Conservation (phyloP, 345 rosid species). For the Heritiera littoralis region DNA sequence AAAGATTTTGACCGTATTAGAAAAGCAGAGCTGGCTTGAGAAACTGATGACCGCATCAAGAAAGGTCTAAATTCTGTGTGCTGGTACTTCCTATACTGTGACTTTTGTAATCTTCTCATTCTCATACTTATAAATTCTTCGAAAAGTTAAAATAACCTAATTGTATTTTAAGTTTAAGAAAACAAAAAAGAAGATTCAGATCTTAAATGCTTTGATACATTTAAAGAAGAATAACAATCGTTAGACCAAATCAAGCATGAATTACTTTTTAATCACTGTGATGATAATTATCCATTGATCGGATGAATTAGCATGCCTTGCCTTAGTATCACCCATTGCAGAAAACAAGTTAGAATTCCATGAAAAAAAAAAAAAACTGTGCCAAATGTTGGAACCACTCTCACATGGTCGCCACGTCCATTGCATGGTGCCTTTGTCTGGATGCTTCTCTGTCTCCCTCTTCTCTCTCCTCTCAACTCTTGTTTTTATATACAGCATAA, state of each 20-base stretch:
- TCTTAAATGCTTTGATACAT: neutral
- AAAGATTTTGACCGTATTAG: neutral
- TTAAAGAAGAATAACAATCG: neutral
- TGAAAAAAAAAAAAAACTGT: neutral
- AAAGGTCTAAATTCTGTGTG: neutral
- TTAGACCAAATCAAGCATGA: neutral
- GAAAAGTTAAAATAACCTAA: too few relatives aligned
- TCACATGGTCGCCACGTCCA: neutral
- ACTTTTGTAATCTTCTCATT: neutral
- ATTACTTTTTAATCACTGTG: neutral
- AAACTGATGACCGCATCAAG: neutral
- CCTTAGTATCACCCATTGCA: neutral
- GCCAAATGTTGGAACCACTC: conserved; percentile 8
- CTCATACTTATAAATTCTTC: neutral
- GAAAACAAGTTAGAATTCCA: neutral
- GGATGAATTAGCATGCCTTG: neutral
- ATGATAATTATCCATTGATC: neutral
- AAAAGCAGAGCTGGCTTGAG: neutral
- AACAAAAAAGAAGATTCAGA: neutral
- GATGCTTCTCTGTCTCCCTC: neutral
- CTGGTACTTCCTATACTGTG: neutral
- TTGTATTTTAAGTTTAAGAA: neutral
- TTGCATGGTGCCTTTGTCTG: conserved; percentile 8
- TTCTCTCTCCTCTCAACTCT: neutral
- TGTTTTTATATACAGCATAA: neutral